Evolutionary conservation across 2,329 filamentous ascomycete species (phyloP), one percentile per base, ranked within the genome.

Genomic region (Clarireedia hainanense): DNA sequence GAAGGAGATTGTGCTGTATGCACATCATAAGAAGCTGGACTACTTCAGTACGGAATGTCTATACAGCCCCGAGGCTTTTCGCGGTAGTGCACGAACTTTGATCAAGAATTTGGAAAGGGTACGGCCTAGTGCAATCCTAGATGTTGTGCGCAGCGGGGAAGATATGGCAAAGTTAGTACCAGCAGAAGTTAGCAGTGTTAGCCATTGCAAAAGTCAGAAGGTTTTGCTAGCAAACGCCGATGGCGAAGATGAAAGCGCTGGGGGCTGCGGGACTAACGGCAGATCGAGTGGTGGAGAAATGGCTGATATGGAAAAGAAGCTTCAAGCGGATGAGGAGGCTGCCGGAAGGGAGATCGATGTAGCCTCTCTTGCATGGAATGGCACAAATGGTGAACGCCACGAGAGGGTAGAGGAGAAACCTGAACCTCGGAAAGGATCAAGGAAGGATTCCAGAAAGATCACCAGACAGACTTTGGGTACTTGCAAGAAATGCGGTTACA

Each of bases 11-110:
- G 94, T 99, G 17, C 78, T 99, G 5, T 99, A 99, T 69, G 94
- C 94, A 5, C 89, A 97, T 69, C 91, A 99, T 75, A 95, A 94
- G 73, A 91, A 91, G 71, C 78, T 99, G 61, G 91, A 97, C 69
- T 99, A 99, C 73, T 99, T 99, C 73, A 96, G 86, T 67, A 99
- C 94, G 0, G 94, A 99, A 73, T 99, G 94, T 76, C 91, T 99
- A 58, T 99, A 99, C 75, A 96, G 90, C 53, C 94, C 94, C 0
- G 94, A 99, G 72, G 94, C 94, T 2, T 99, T 99, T 69, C 81
- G 94, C 57, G 94, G 94, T 3, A 96, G 89, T 63, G 94, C 94
- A 2, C 81, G 94, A 61, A 89, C 86, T 26, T 74, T 99, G 57
- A 96, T 99, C 71, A 99, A 99, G 74, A 95, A 92, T 64, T 75